Percentiles rank a stretch among this genome's conserved stretches.
phyloP scores from a whole-genome alignment of 2,329 filamentous ascomycete genomes.

The Shiraia bambusicola region DNA sequence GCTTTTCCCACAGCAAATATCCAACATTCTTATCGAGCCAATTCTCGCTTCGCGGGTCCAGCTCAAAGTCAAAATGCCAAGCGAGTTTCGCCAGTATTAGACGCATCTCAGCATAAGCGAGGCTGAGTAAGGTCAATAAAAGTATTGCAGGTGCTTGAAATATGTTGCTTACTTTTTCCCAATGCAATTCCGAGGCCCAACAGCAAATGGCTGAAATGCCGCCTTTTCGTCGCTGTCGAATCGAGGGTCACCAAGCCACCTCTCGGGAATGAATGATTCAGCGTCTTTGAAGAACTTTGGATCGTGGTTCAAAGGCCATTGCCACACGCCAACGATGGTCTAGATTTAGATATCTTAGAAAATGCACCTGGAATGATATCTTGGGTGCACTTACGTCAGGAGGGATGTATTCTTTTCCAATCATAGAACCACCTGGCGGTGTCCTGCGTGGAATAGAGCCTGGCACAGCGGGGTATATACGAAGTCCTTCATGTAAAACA shows the following conservation, averaged over 20 bases:
- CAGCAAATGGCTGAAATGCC: slow-evolving; percentile 13
- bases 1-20: slow-evolving; percentile 1
- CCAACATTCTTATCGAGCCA: background rate
- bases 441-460: no score
- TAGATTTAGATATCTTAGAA: no score
- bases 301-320: no score
- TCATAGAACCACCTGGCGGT: no score
- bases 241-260: background rate
- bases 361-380: no score
- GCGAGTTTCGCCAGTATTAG: slow-evolving; percentile 10
- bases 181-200: slow-evolving; percentile 17
- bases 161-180: slow-evolving; percentile 14
- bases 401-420: no score
- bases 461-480: no score
- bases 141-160: no score
- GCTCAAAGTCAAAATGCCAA: slow-evolving; percentile 11
- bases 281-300: background rate
- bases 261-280: background rate
- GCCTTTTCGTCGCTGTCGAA: background rate
- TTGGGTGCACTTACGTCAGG: no score
- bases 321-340: no score
- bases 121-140: background rate
- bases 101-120: slow-evolving; percentile 25
- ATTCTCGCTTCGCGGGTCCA: background rate
- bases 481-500: no score